Base-by-base conservation (phyloP, 2,329 filamentous ascomycete species). In the Gyromitra esculenta region DNA sequence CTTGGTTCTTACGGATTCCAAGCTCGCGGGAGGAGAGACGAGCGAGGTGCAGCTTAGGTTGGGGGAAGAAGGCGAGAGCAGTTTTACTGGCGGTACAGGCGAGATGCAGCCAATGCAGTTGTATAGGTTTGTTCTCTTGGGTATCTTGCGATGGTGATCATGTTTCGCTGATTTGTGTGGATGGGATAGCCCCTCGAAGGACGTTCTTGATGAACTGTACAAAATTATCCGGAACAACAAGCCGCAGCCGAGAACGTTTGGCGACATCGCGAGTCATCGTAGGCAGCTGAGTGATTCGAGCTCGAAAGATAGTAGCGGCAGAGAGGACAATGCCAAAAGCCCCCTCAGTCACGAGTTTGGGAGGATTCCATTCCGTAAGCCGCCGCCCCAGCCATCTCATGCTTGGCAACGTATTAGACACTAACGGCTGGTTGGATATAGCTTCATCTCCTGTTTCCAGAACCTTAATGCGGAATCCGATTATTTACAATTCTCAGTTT, bases 121-220 rank as follows among this genome's bases (percentile, higher is more conserved):
- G 15, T 78, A 78, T 66, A 76, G 69, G 74, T 76, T 73, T 31
- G 69, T 63, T 13, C 13, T 73, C 13, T 11, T 37, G 25, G 13
- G n/a, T 71, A 25, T 35, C 7, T 11, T 25, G 13, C 21, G 13
- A 35, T 60, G 37, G 21, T 73, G 54, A 75, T 21, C n/a, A 63
- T 43, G 11, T 37, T 60, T 43, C 21, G 11, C 57, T 60, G n/a
- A 60, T 43, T 11, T 9, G n/a, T 9, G n/a, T 25, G 57, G 15
- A 43, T 41, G 57, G 8, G 8, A 35, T 45, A 78, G 74, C 35
- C 77, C 77, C 18, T 78, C 75, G n/a, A 76, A 73, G 43, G 77
- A 78, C 59, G 74, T 78, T n/a, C 77, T 79, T 11, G 78, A 79
- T n/a, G 78, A 79, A n/a, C 41, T 79, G 21, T 79, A 77, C 31